phyloP scores from a whole-genome alignment of 176 grass and related monocot genomes.

The Aegilops umbellulata region DNA sequence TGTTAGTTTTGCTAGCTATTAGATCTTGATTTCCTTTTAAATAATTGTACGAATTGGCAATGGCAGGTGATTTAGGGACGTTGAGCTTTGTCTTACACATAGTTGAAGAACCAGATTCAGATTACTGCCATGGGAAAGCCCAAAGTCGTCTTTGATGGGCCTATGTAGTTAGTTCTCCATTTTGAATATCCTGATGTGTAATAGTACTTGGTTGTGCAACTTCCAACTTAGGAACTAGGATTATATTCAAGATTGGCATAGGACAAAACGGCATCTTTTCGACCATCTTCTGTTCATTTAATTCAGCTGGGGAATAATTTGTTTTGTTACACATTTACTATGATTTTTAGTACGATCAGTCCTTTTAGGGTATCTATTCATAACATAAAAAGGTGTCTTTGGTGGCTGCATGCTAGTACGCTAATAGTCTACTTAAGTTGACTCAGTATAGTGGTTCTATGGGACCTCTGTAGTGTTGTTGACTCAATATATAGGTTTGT shows the following conservation, averaged over 20 bases:
- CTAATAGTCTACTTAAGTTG: background rate
- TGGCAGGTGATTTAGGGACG: background rate
- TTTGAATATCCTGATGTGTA: background rate
- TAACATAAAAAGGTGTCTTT: background rate
- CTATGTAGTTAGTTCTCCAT: background rate
- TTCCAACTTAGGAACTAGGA: background rate
- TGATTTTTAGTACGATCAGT: background rate
- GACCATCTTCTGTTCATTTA: background rate
- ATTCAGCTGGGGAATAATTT: background rate
- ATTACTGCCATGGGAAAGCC: background rate
- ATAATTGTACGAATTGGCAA: background rate
- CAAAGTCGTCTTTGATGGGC: background rate
- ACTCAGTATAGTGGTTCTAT: background rate
- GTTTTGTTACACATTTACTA: background rate
- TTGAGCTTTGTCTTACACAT: background rate
- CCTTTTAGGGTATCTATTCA: background rate
- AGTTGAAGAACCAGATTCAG: background rate
- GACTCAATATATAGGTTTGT: background rate
- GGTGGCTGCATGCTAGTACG: background rate
- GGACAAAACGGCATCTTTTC: background rate
- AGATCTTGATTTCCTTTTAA: constrained; percentile 11
- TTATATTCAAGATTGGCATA: background rate
- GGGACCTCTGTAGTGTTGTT: background rate
- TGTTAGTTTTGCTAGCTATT: background rate
- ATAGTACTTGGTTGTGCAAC: background rate